Conservation (phyloP, 225 moss, liverwort and hornwort genomes). For the Climacium dendroides region DNA sequence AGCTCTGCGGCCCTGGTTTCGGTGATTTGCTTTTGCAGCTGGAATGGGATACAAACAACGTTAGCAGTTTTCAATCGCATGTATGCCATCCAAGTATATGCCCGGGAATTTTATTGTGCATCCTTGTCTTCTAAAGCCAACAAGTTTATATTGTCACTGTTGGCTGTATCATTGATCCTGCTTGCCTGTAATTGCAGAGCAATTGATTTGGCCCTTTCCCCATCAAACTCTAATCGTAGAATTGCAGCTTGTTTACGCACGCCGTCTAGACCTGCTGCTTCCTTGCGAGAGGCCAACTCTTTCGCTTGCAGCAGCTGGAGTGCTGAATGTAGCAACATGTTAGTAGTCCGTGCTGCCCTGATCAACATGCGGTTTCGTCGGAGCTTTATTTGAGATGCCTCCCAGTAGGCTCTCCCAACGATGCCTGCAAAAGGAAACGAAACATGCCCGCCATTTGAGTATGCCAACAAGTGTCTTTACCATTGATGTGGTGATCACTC, state of each 20-base stretch:
- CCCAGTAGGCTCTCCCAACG: slow-evolving; percentile 73
- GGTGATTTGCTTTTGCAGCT: slow-evolving; percentile 69
- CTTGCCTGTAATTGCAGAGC: slow-evolving; percentile 41
- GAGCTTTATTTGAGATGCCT: slow-evolving; percentile 70
- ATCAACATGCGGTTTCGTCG: slow-evolving; percentile 64
- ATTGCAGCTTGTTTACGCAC: slow-evolving; percentile 30
- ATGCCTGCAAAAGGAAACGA: slow-evolving; percentile 23
- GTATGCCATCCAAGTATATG: neutral
- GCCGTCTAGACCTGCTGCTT: slow-evolving; percentile 23
- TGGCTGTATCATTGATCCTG: neutral
- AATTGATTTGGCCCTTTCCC: slow-evolving; percentile 35
- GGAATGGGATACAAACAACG: neutral
- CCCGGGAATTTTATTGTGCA: neutral
- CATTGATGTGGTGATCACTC: neutral
- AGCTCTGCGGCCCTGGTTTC: slow-evolving; percentile 50
- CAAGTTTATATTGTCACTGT: neutral
- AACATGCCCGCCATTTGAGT: neutral
- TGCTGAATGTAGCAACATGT: slow-evolving; percentile 70
- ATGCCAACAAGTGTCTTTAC: neutral
- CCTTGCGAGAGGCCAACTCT: slow-evolving; percentile 47
- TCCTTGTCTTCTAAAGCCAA: neutral
- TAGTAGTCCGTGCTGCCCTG: slow-evolving; percentile 50
- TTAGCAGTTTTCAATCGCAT: neutral
- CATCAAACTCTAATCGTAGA: slow-evolving; percentile 39
- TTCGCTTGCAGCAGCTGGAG: slow-evolving; percentile 44